Evolutionary conservation across 1,284 basidiomycete genomes (phyloP).

Genomic region (Paramarasmius palmivorus): DNA sequence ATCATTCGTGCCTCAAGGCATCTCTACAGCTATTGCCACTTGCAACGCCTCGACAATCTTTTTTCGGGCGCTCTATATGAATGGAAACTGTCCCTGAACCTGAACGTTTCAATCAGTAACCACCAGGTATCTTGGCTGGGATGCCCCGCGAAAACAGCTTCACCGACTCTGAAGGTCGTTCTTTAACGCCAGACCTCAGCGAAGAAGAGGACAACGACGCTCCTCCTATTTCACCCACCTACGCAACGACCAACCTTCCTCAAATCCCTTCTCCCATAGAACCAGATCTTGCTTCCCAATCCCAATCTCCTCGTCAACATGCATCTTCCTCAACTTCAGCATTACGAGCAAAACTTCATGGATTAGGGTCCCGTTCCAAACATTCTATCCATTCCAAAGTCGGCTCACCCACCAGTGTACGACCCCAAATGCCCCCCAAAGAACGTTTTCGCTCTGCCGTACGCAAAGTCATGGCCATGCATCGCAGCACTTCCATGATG

Average conservation of each 20-base stretch:
- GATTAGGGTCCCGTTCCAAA: not conserved
- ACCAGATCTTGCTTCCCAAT: not conserved
- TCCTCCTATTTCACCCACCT: slow-evolving; percentile 16
- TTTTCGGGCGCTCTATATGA: too few species aligned
- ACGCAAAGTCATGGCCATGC: slow-evolving; percentile 50
- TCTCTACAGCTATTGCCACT: too few species aligned
- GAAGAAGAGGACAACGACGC: slow-evolving; percentile 28
- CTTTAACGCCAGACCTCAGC: slow-evolving; percentile 43
- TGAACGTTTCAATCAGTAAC: too few species aligned
- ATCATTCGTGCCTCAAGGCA: too few species aligned
- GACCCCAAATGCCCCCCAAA: slow-evolving; percentile 24
- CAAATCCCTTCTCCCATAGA: slow-evolving; percentile 5
- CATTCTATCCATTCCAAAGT: not conserved
- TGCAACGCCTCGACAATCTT: too few species aligned
- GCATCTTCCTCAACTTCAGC: too few species aligned
- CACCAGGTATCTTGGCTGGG: too few species aligned
- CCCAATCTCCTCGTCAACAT: slow-evolving; percentile 3
- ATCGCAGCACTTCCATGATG: slow-evolving; percentile 38
- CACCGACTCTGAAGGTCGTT: slow-evolving; percentile 47
- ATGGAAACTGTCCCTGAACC: too few species aligned
- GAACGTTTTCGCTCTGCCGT: slow-evolving; percentile 44
- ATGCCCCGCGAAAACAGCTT: slow-evolving; percentile 55
- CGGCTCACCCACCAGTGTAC: slow-evolving; percentile 1
- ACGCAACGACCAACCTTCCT: slow-evolving; percentile 4
- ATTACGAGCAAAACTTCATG: too few species aligned